A percentile compares a stretch with the other conserved stretches of the same genome.
phyloP scores from a whole-genome alignment of 2,329 filamentous ascomycete species.

The Colletotrichum salicis region DNA sequence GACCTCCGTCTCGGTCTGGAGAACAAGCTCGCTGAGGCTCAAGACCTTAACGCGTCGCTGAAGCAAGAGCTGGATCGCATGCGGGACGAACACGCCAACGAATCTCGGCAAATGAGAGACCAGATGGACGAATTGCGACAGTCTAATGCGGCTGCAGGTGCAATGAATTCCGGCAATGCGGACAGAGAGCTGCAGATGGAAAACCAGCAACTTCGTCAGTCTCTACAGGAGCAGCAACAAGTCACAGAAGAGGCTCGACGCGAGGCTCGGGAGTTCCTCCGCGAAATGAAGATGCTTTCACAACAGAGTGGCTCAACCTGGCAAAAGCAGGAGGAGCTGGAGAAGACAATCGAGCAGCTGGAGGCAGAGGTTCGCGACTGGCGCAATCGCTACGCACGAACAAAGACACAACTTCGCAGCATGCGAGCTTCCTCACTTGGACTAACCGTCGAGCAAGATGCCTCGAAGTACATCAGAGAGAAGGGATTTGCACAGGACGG shows the following conservation, averaged over 20 bases:
- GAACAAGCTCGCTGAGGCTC: constrained; percentile 77
- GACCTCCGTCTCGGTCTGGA: constrained; percentile 75
- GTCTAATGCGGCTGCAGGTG: constrained; percentile 37
- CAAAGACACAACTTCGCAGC: constrained; percentile 86
- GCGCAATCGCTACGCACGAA: constrained; percentile 87
- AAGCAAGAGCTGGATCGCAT: constrained; percentile 82
- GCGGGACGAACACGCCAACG: constrained; percentile 72
- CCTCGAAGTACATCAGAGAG: constrained; percentile 73
- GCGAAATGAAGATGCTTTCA: constrained; percentile 89
- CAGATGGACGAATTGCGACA: constrained; percentile 68
- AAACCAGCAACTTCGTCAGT: constrained; percentile 74
- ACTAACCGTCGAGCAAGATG: constrained; percentile 74
- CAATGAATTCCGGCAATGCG: constrained; percentile 43
- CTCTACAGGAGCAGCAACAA: constrained; percentile 78
- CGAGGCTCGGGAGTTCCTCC: constrained; percentile 84
- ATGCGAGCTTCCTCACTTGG: constrained; percentile 85
- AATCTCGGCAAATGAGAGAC: constrained; percentile 70
- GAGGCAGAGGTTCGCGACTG: constrained; percentile 89
- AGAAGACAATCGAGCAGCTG: constrained; percentile 77
- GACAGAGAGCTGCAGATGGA: constrained; percentile 71
- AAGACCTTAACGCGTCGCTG: constrained; percentile 81
- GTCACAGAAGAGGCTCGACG: constrained; percentile 87
- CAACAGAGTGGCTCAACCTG: constrained; percentile 81
- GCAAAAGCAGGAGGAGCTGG: constrained; percentile 84
- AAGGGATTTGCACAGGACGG: constrained; percentile 75